A percentile compares a stretch with the other conserved stretches of the same genome.
phyloP scores from a whole-genome alignment of 495 filamentous ascomycete genomes.

The Xylaria grammica region DNA sequence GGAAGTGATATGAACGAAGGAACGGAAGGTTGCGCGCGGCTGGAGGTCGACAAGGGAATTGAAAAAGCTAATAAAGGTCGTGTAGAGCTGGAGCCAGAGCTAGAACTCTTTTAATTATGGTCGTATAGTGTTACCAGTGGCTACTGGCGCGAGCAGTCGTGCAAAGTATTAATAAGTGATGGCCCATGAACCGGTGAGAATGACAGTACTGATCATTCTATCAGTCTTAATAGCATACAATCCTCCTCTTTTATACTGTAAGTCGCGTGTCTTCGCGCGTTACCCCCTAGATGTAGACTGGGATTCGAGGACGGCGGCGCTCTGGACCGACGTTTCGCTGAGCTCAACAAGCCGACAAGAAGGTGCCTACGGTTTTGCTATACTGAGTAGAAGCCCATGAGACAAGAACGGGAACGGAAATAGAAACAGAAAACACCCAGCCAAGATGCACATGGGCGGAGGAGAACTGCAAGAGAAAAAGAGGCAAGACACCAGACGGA shows the following conservation, averaged over 20 bases:
- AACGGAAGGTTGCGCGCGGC: neutral
- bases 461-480: conserved; percentile 18
- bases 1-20: neutral
- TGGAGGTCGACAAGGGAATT: neutral
- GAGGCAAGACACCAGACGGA: conserved; percentile 1
- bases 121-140: conserved; percentile 1
- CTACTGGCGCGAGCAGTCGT: neutral
- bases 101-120: neutral
- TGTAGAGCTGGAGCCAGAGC: neutral
- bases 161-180: conserved; percentile 7
- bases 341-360: neutral
- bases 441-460: conserved; percentile 12
- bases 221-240: neutral
- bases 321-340: neutral
- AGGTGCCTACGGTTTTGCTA: neutral
- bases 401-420: conserved; percentile 6
- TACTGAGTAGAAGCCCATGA: conserved; percentile 1
- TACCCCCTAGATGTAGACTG: neutral
- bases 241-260: neutral
- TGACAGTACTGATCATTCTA: neutral
- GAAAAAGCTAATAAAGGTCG: neutral
- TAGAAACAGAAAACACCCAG: conserved; percentile 3
- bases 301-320: neutral
- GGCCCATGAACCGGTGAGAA: neutral
- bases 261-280: conserved; percentile 13